Evolutionary conservation across 2,329 filamentous ascomycete species (phyloP).

Genomic region (Hansfordia pulvinata): DNA sequence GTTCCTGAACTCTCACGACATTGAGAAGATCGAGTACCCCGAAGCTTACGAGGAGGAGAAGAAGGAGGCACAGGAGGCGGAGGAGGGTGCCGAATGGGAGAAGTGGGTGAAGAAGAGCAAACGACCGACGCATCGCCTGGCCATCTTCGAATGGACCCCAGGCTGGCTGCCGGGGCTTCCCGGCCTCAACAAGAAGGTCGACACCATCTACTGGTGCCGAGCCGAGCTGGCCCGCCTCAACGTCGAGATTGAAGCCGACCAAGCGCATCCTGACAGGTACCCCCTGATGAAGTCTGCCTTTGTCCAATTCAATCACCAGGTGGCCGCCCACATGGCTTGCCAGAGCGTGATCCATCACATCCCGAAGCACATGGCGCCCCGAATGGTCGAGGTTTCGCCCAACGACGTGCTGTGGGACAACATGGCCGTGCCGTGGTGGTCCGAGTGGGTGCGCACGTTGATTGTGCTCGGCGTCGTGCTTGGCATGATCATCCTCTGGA

Average conservation of each 20-base stretch:
- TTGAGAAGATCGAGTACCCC: conserved; percentile 41
- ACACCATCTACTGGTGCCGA: conserved; percentile 86
- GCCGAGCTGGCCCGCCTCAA: conserved; percentile 79
- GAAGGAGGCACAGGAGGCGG: conserved; percentile 36
- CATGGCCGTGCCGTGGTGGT: conserved; percentile 93
- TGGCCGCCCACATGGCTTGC: conserved; percentile 95
- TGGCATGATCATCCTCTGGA: conserved; percentile 78
- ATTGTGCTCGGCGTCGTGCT: conserved; percentile 51
- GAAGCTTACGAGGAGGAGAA: conserved; percentile 48
- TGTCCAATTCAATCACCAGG: conserved; percentile 96
- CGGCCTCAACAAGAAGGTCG: conserved; percentile 75
- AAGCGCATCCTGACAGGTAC: conserved; percentile 72
- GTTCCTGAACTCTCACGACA: conserved; percentile 29
- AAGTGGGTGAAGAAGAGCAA: conserved; percentile 71
- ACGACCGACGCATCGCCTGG: conserved; percentile 71
- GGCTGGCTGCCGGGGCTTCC: conserved; percentile 68
- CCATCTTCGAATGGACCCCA: conserved; percentile 39
- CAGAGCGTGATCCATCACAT: conserved; percentile 84
- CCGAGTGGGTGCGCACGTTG: conserved; percentile 60
- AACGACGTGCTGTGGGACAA: conserved; percentile 94
- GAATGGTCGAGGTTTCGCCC: conserved; percentile 86
- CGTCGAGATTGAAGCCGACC: conserved; percentile 81
- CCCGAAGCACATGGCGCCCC: conserved; percentile 84
- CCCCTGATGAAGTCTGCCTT: conserved; percentile 94
- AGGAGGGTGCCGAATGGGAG: conserved; percentile 61